Conservation (phyloP, 2,329 filamentous ascomycete genomes). For the Phaeosphaeriaceae sp. region DNA sequence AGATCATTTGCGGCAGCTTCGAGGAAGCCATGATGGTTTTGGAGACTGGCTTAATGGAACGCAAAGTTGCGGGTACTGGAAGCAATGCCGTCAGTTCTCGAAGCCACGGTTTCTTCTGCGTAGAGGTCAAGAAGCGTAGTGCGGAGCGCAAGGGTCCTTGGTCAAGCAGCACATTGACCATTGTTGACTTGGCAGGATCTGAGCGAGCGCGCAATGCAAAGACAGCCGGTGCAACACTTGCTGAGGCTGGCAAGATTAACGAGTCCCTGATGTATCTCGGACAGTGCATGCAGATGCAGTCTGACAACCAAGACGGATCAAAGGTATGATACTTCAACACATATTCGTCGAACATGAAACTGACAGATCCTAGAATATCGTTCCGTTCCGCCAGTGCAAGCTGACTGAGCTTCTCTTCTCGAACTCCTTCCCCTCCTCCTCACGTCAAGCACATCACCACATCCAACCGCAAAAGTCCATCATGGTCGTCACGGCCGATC, state of each 20-base stretch:
- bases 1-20: slow-evolving; percentile 83
- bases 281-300: slow-evolving; percentile 95
- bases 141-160: slow-evolving; percentile 66
- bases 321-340: slow-evolving; percentile 63
- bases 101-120: slow-evolving; percentile 94
- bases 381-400: slow-evolving; percentile 72
- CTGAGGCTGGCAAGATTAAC: slow-evolving; percentile 97
- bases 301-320: slow-evolving; percentile 73
- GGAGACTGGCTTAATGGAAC: slow-evolving; percentile 85
- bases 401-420: slow-evolving; percentile 61
- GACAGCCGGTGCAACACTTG: slow-evolving; percentile 89
- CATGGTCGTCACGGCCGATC: slow-evolving; percentile 97
- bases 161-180: slow-evolving; percentile 79
- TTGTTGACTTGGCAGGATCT: slow-evolving; percentile 93
- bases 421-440: slow-evolving; percentile 56
- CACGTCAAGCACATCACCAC: slow-evolving; percentile 54
- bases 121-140: slow-evolving; percentile 88
- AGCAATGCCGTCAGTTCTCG: slow-evolving; percentile 92
- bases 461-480: slow-evolving; percentile 78
- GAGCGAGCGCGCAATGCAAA: slow-evolving; percentile 93
- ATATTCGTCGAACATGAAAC: not conserved
- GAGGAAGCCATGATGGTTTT: slow-evolving; percentile 88
- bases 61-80: slow-evolving; percentile 86
- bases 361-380: slow-evolving; percentile 58
- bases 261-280: slow-evolving; percentile 98